These are phyloP conservation scores for Ogataea nakhonphanomensis DNA, from an alignment of 805 yeast genomes.

Conservation along the genomic window DNA sequence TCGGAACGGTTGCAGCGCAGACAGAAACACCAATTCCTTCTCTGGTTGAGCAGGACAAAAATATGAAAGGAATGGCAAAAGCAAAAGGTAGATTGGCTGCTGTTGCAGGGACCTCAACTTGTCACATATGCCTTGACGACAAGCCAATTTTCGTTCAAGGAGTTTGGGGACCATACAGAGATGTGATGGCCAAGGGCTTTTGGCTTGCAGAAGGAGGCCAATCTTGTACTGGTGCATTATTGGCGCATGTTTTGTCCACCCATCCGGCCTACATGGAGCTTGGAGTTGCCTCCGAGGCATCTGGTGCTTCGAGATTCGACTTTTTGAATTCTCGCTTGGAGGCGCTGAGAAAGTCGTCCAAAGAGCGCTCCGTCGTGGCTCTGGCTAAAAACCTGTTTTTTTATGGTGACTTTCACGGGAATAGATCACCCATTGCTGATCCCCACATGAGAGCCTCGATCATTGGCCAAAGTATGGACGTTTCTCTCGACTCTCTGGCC, in stretches of 20 bases:
- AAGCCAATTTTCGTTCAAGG: constrained; percentile 90
- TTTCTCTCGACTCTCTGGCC: constrained; percentile 79
- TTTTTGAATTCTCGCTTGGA: constrained; percentile 75
- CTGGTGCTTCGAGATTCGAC: constrained; percentile 75
- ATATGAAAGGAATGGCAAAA: constrained; percentile 45
- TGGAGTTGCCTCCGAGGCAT: constrained; percentile 60
- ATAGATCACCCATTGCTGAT: constrained; percentile 96
- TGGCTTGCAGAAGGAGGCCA: constrained; percentile 99
- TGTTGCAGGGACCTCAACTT: constrained; percentile 97
- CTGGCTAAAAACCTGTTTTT: constrained; percentile 83
- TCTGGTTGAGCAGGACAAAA: constrained; percentile 47
- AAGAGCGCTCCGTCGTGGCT: constrained; percentile 69
- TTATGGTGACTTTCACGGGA: constrained; percentile 96
- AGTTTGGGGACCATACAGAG: constrained; percentile 98
- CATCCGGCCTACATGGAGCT: constrained; percentile 87
- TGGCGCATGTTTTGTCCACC: constrained; percentile 80
- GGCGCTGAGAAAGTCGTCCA: constrained; percentile 51
- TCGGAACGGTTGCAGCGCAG: constrained; percentile 94
- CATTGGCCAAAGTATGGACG: constrained; percentile 91
- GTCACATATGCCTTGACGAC: constrained; percentile 85
- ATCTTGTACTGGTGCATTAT: constrained; percentile 90
- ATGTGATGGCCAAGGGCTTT: constrained; percentile 81
- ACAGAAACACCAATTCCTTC: constrained; percentile 56
- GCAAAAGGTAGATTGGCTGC: constrained; percentile 90
- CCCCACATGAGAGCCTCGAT: constrained; percentile 89